Conservation (phyloP, 202 grass and related monocot genomes). For the Setaria italica region DNA sequence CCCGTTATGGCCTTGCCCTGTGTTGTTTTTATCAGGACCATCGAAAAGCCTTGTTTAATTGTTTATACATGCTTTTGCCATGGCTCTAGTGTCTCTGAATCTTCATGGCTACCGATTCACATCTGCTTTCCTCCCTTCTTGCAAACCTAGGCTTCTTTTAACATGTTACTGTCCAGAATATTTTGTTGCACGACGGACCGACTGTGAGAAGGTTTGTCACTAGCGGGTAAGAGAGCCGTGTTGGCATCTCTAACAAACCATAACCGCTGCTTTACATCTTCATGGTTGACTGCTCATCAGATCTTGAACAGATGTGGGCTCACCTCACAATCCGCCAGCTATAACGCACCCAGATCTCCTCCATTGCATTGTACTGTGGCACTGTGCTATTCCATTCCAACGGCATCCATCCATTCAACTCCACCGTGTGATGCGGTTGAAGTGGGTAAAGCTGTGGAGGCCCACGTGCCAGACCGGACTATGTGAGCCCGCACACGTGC, state of each 20-base stretch:
- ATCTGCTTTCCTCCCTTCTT: no score
- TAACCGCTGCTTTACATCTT: not conserved
- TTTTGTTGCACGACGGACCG: not conserved
- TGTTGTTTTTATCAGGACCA: not conserved
- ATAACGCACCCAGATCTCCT: not conserved
- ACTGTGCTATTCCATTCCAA: not conserved
- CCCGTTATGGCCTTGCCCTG: not conserved
- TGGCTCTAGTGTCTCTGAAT: not conserved
- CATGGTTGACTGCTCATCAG: not conserved
- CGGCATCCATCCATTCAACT: not conserved
- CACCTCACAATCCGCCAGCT: not conserved
- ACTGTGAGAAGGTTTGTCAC: not conserved
- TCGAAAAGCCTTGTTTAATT: not conserved
- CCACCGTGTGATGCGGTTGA: not conserved
- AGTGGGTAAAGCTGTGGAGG: not conserved
- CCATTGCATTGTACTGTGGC: not conserved
- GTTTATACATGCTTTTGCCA: not conserved
- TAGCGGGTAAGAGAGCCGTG: not conserved
- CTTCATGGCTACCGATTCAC: not conserved
- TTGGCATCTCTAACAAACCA: not conserved
- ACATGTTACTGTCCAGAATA: not conserved
- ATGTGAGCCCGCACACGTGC: not conserved
- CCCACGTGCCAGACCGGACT: not conserved
- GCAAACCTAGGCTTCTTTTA: no score
- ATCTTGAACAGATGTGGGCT: not conserved